Conservation (phyloP, 75 land plant genomes). For the Gnetum montanum region DNA sequence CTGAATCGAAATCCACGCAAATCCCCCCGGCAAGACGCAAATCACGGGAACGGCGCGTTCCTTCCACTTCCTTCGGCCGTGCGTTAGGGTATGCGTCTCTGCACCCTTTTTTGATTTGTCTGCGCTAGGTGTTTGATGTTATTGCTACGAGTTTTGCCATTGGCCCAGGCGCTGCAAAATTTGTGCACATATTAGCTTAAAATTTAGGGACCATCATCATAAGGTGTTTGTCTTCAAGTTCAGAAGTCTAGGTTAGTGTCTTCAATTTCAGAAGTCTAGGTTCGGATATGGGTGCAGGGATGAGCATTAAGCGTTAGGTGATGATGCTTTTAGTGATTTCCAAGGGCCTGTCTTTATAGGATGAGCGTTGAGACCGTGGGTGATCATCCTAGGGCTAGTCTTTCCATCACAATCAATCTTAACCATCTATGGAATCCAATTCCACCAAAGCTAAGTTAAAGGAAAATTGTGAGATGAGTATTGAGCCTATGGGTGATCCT, state of each 20-base stretch:
- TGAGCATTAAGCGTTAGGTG: too few relatives aligned
- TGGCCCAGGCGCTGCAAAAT: neutral
- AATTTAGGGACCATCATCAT: neutral
- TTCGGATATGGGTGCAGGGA: neutral
- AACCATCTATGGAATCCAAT: too few relatives aligned
- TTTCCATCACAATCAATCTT: too few relatives aligned
- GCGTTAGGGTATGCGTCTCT: constrained; percentile 55
- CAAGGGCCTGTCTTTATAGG: too few relatives aligned
- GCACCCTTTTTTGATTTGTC: neutral
- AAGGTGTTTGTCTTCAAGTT: neutral
- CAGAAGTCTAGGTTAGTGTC: neutral
- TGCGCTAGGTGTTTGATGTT: neutral
- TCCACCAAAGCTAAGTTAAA: too few relatives aligned
- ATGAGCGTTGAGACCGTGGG: too few relatives aligned
- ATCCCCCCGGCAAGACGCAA: too few relatives aligned
- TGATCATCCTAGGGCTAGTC: too few relatives aligned
- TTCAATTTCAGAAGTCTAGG: neutral
- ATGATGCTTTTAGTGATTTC: too few relatives aligned
- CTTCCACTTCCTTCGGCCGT: constrained; percentile 74
- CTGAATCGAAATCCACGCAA: too few relatives aligned
- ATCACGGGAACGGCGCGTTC: constrained; percentile 70
- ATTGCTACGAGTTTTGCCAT: neutral
- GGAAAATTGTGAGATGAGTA: neutral
- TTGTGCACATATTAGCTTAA: neutral
- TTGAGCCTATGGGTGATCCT: neutral